These are phyloP conservation scores for barrel medic (Medicago truncatula) DNA, from an alignment of 306 rosid genomes.

Conservation along the genomic window DNA sequence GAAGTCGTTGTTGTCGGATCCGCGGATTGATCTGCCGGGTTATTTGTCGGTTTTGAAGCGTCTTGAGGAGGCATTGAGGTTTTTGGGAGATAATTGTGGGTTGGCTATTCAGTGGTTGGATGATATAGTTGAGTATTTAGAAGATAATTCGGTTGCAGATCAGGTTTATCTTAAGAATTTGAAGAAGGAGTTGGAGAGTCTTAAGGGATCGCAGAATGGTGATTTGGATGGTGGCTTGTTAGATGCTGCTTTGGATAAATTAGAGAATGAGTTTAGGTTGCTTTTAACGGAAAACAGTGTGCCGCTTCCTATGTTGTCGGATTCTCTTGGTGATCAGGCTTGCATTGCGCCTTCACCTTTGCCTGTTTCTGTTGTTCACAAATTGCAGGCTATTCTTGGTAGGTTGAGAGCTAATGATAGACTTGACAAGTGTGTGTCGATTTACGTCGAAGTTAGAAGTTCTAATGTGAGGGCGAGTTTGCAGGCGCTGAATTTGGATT, in stretches of 20 bases:
- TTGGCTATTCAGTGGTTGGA: slow-evolving; percentile 97
- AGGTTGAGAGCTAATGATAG: slow-evolving; percentile 76
- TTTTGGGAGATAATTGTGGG: slow-evolving; percentile 87
- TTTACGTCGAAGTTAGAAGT: slow-evolving; percentile 89
- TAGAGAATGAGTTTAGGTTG: slow-evolving; percentile 81
- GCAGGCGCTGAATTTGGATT: slow-evolving; percentile 88
- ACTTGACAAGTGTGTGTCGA: slow-evolving; percentile 78
- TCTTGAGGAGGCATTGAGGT: slow-evolving; percentile 88
- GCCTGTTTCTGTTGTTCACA: slow-evolving; percentile 80
- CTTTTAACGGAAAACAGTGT: slow-evolving; percentile 81
- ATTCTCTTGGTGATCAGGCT: slow-evolving; percentile 65
- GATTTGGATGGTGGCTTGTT: slow-evolving; percentile 93
- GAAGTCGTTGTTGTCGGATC: slow-evolving; percentile 83
- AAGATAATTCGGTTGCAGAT: slow-evolving; percentile 84
- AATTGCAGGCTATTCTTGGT: slow-evolving; percentile 84
- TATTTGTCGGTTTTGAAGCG: slow-evolving; percentile 90
- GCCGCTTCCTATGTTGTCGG: slow-evolving; percentile 76
- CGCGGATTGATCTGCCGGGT: slow-evolving; percentile 79
- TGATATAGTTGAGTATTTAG: slow-evolving; percentile 96
- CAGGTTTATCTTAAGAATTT: slow-evolving; percentile 62
- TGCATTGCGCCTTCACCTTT: slow-evolving; percentile 96
- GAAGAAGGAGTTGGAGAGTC: slow-evolving; percentile 76
- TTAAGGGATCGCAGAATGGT: slow-evolving; percentile 63
- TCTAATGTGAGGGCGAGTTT: slow-evolving; percentile 93
- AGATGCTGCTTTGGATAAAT: slow-evolving; percentile 81